Percentiles rank a stretch among this genome's conserved stretches.
Evolutionary conservation across 2,329 filamentous ascomycete species (phyloP).

Genomic region (Cryphonectria japonica): DNA sequence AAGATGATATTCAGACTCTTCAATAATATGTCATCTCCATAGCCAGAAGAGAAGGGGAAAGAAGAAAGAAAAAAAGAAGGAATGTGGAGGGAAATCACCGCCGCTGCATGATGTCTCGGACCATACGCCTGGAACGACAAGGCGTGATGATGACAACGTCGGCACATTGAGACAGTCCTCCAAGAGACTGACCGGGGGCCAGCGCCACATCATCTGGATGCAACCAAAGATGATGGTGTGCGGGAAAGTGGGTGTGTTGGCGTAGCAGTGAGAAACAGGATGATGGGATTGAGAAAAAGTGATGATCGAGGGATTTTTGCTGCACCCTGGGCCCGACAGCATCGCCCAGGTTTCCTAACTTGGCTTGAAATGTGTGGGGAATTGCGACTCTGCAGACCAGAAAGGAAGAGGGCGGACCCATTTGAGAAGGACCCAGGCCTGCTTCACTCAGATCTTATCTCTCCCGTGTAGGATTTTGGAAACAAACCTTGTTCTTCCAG

Average conservation of each 20-base stretch:
- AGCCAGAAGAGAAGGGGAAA: background rate
- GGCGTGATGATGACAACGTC: slow-evolving; percentile 6
- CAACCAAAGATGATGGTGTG: slow-evolving; percentile 9
- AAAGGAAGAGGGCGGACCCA: background rate
- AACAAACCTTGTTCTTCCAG: background rate
- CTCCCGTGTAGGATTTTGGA: background rate
- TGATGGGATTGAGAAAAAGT: background rate
- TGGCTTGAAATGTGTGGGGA: background rate
- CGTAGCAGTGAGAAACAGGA: background rate
- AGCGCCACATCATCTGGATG: slow-evolving; percentile 23
- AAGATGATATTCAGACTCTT: background rate
- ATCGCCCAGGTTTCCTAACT: slow-evolving; percentile 1
- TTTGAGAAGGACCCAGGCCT: slow-evolving; percentile 2
- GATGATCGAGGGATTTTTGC: background rate
- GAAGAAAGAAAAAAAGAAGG: too few species aligned
- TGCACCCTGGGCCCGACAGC: background rate
- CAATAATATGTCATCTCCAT: background rate
- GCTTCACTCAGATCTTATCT: background rate
- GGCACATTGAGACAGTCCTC: background rate
- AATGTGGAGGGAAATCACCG: background rate
- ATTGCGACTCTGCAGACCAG: slow-evolving; percentile 1
- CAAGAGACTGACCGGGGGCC: background rate
- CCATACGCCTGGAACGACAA: slow-evolving; percentile 1
- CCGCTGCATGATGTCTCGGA: slow-evolving; percentile 19
- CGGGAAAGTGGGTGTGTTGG: background rate